These are phyloP conservation scores for Penicillium hesseltinei DNA, from an alignment of 2,329 filamentous ascomycete species.

Conservation along the genomic window DNA sequence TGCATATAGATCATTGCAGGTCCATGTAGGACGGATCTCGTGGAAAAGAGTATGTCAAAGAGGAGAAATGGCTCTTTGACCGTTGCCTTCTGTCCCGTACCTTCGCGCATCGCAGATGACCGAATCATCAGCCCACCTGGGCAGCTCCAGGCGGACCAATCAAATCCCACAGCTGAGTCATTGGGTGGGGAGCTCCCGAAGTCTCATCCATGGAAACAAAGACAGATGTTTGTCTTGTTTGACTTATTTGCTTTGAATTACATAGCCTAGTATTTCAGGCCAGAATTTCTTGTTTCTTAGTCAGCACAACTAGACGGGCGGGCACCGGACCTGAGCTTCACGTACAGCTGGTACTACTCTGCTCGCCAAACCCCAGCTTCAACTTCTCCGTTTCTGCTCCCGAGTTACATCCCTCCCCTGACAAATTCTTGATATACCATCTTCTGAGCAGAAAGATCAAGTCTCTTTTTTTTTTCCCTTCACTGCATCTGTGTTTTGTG, in stretches of 20 bases:
- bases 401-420: background rate
- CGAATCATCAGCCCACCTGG: conserved; percentile 10
- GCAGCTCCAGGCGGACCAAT: conserved; percentile 15
- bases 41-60: conserved; percentile 10
- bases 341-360: conserved; percentile 5
- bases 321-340: conserved; percentile 11
- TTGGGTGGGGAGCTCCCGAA: conserved; percentile 17
- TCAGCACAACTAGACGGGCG: conserved; percentile 13
- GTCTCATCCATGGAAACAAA: conserved; percentile 4
- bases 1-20: conserved; percentile 10
- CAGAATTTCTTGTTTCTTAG: conserved; percentile 7
- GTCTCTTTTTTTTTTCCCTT: background rate
- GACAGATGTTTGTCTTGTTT: conserved; percentile 9
- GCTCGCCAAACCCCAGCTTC: conserved; percentile 7
- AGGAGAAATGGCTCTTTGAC: conserved; percentile 8
- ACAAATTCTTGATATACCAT: background rate
- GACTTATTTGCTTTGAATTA: background rate
- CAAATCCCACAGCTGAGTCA: conserved; percentile 14
- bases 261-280: conserved; percentile 7
- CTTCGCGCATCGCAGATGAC: conserved; percentile 19
- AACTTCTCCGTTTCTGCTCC: background rate
- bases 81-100: conserved; percentile 3
- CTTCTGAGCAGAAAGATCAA: background rate
- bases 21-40: conserved; percentile 14
- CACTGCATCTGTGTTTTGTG: background rate